Evolutionary conservation across 2,329 filamentous ascomycete species (phyloP).

Genomic region (Sordariomycetes sp.): DNA sequence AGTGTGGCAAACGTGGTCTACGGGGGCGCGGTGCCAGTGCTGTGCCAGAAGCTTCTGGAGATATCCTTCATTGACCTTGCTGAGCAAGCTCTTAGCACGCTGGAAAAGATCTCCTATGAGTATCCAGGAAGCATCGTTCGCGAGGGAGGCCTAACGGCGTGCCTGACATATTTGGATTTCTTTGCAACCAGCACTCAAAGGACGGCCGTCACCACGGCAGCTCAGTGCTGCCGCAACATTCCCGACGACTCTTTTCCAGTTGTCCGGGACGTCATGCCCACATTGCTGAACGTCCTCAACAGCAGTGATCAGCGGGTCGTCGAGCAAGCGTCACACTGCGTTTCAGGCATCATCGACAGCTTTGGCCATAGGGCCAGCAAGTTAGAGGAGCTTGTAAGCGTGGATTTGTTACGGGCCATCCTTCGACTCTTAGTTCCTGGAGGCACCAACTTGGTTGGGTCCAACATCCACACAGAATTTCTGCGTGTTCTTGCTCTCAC

Average conservation of each 20-base stretch:
- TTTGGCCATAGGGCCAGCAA: constrained; percentile 84
- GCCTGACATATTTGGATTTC: constrained; percentile 91
- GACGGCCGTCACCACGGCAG: constrained; percentile 92
- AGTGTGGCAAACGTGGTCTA: constrained; percentile 95
- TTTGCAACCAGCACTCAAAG: constrained; percentile 95
- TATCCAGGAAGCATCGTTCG: constrained; percentile 93
- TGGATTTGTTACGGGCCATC: constrained; percentile 76
- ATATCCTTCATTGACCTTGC: constrained; percentile 97
- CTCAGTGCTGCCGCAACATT: constrained; percentile 96
- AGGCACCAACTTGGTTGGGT: constrained; percentile 88
- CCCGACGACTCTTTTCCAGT: constrained; percentile 88
- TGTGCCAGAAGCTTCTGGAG: constrained; percentile 91
- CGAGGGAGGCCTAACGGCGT: constrained; percentile 92
- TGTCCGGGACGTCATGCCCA: constrained; percentile 93
- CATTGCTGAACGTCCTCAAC: constrained; percentile 76
- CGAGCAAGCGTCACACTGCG: constrained; percentile 91
- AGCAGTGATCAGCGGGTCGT: constrained; percentile 96
- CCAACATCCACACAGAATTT: constrained; percentile 94
- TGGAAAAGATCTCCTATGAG: constrained; percentile 95
- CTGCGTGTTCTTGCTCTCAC: constrained; percentile 85
- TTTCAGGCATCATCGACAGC: constrained; percentile 92
- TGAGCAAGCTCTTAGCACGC: constrained; percentile 89
- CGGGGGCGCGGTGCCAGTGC: constrained; percentile 86
- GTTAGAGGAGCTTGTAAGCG: constrained; percentile 84
- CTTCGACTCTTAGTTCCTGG: constrained; percentile 83